Percentiles rank a stretch among this genome's conserved stretches.
Evolutionary conservation across 306 rosid genomes (phyloP).

Genomic region (Vicia faba): DNA sequence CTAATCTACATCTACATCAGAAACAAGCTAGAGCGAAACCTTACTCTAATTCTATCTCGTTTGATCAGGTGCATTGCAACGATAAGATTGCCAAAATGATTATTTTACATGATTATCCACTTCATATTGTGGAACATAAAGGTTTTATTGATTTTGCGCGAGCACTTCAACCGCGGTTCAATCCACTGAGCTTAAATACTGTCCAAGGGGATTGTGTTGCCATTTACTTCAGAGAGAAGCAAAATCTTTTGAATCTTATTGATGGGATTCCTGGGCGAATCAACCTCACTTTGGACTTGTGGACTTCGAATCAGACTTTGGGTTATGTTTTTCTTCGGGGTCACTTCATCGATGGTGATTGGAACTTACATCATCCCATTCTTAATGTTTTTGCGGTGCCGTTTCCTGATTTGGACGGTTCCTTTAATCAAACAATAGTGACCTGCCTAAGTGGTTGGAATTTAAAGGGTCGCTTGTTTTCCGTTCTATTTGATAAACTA

Average conservation of each 20-base stretch:
- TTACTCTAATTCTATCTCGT: constrained; percentile 45
- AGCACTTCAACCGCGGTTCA: constrained; percentile 79
- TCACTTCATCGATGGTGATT: constrained; percentile 77
- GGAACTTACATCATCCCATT: constrained; percentile 78
- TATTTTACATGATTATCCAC: constrained; percentile 83
- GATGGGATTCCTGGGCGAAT: constrained; percentile 72
- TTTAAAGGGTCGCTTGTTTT: constrained; percentile 67
- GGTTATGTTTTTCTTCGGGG: constrained; percentile 79
- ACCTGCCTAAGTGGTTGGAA: constrained; percentile 75
- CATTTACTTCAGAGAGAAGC: constrained; percentile 67
- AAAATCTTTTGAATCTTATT: constrained; percentile 62
- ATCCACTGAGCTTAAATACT: constrained; percentile 49
- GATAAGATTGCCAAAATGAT: constrained; percentile 79
- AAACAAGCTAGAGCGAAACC: constrained; percentile 52
- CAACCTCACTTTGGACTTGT: constrained; percentile 78
- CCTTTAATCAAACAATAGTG: constrained; percentile 58
- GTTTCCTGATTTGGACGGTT: constrained; percentile 62
- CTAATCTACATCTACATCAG: constrained; percentile 54
- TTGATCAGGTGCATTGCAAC: constrained; percentile 69
- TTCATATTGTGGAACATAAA: constrained; percentile 87
- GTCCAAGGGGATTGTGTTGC: constrained; percentile 69
- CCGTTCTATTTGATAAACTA: constrained; percentile 64
- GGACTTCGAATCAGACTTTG: constrained; percentile 70
- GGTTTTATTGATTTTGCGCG: constrained; percentile 68
- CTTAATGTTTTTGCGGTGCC: constrained; percentile 75